Percentiles rank a stretch among this genome's conserved stretches.
Conservation (phyloP, 73 alveolate species). For the Tetrahymena thermophila region DNA sequence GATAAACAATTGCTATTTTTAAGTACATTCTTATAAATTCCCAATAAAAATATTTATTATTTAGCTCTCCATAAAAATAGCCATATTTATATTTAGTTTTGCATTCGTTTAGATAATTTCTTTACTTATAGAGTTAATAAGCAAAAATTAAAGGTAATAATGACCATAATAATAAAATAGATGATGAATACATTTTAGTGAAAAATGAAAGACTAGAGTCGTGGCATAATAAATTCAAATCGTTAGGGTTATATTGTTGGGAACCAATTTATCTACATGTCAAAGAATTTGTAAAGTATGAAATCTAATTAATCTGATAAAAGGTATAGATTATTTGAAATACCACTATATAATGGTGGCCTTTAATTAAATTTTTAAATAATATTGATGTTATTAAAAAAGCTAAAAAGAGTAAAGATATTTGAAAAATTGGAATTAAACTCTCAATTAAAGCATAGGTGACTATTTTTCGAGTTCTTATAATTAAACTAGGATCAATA, state of each 20-base stretch:
- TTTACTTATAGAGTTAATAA: background rate
- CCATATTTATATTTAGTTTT: background rate
- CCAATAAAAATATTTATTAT: background rate
- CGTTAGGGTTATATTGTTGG: background rate
- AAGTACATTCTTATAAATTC: background rate
- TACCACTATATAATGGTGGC: too few relatives aligned
- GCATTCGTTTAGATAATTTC: background rate
- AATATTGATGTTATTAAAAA: too few relatives aligned
- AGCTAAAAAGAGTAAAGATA: background rate
- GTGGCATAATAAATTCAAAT: background rate
- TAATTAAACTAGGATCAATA: background rate
- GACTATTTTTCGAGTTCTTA: background rate
- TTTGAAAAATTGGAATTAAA: background rate
- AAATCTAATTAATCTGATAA: too few relatives aligned
- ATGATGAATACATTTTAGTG: background rate
- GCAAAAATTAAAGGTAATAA: background rate
- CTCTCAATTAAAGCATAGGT: background rate
- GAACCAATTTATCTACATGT: background rate
- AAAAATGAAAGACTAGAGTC: background rate
- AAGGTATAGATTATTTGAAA: background rate
- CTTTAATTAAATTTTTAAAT: too few relatives aligned
- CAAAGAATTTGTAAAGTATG: background rate
- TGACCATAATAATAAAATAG: background rate
- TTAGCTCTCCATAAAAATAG: background rate
- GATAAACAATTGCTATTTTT: background rate